Evolutionary conservation across 352 stramenopile species (phyloP), one percentile per base, ranked within the genome.

Genomic region (Sclerospora graminicola): DNA sequence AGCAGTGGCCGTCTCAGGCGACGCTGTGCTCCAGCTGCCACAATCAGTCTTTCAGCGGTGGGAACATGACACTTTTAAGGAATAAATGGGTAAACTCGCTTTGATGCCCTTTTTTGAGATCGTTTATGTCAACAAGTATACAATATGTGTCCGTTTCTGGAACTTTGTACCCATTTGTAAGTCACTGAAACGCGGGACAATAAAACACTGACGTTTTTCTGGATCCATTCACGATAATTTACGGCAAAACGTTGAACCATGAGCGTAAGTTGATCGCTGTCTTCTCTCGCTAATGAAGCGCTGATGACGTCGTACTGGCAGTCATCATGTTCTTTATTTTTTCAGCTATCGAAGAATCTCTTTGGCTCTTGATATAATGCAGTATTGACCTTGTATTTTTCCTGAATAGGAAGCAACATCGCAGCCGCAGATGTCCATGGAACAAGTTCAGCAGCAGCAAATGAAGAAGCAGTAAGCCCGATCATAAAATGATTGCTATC

Each of bases 391-490:
- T 26, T 26, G 21, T 26, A 3, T 3, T 6, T 26, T 26, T 3
- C 21, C 21, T 26, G 21, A 13, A 33, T 15, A 33, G 28, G 28
- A 33, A 14, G 41, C 27, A 4, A 33, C 41, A 9, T 31, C 34
- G 29, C 36, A 61, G 33, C 35, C 45, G 51, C 66, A 70, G 30
- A 85, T 83, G 60, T 81, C 69, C 7, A 72, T 85, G 56, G 80
- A 91, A 58, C 69, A 91, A 49, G 84, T 86, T 62, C 76, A 91
- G 55, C 72, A 78, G 33, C 74, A 91, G 60, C 76, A 89, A 45
- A 75, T 80, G 60, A 86, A 88, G 72, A 67, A 89, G 46, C 71
- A 91, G 79, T 91, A 46, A 27, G 53, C 21, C 21, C 21, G 21
- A 26, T 26, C 21, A 6, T 26, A 26, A 6, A 26, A 3, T 26